Percentiles rank a stretch among this genome's conserved stretches.
phyloP scores from a whole-genome alignment of 148 eudicot genomes.

The Amaranthus cruentus region DNA sequence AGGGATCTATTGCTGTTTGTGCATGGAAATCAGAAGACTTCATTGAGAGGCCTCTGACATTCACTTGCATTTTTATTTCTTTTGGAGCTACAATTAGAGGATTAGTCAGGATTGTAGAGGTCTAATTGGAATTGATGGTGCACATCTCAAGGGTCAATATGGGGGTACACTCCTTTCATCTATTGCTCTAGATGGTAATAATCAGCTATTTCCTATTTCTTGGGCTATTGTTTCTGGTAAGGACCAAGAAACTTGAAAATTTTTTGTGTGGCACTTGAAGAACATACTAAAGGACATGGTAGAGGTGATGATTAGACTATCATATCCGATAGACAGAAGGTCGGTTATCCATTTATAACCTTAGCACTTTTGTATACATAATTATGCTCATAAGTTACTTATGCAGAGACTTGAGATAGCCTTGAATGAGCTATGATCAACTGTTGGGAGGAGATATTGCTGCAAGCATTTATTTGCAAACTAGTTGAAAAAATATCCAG shows the following conservation, averaged over 20 bases:
- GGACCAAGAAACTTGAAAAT: not conserved
- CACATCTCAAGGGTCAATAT: not conserved
- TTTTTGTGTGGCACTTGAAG: not conserved
- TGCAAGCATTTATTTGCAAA: not conserved
- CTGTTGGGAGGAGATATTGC: slow-evolving; percentile 1
- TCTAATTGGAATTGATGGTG: not conserved
- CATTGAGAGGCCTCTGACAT: not conserved
- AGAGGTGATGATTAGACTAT: not conserved
- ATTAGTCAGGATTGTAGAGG: not conserved
- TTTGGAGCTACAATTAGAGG: not conserved
- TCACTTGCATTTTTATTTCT: not conserved
- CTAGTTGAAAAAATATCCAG: not conserved
- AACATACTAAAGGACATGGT: not conserved
- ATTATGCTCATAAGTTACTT: too few species aligned
- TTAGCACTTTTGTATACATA: not conserved
- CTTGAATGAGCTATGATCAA: not conserved
- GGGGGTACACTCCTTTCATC: not conserved
- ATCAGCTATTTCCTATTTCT: not conserved
- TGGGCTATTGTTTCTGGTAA: not conserved
- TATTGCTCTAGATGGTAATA: too few species aligned
- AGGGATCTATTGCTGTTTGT: not conserved
- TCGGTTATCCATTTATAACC: not conserved
- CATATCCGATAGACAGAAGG: not conserved
- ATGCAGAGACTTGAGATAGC: too few species aligned
- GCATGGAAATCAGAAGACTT: not conserved